phyloP scores from a whole-genome alignment of 2,329 filamentous ascomycete genomes.

The Triangularia setosa region DNA sequence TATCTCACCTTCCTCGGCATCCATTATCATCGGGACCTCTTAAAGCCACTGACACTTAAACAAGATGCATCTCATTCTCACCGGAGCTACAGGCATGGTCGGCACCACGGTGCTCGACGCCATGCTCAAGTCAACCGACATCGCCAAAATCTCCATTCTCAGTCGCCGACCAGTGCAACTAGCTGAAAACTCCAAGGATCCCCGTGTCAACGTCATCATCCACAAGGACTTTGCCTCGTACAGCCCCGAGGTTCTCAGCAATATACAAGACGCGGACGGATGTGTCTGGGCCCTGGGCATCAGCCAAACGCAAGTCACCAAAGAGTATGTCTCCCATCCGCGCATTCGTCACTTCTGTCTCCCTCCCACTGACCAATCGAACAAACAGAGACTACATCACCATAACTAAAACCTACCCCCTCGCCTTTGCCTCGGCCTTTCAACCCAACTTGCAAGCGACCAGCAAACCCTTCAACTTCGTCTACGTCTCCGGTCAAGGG shows the following conservation, averaged over 20 bases:
- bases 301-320: conserved; percentile 54
- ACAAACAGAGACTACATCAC: conserved; percentile 54
- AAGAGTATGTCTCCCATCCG: conserved; percentile 44
- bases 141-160: conserved; percentile 66
- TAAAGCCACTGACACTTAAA: background rate
- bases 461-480: conserved; percentile 59
- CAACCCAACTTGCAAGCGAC: conserved; percentile 38
- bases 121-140: conserved; percentile 52
- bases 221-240: conserved; percentile 65
- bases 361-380: background rate
- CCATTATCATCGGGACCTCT: background rate
- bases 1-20: background rate
- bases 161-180: conserved; percentile 61
- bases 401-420: conserved; percentile 64
- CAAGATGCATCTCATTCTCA: conserved; percentile 61
- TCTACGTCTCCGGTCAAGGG: conserved; percentile 65
- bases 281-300: conserved; percentile 73
- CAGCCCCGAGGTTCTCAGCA: conserved; percentile 49
- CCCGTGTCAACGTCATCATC: conserved; percentile 61
- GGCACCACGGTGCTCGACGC: conserved; percentile 58
- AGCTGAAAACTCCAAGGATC: conserved; percentile 53
- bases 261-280: conserved; percentile 61
- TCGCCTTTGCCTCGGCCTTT: conserved; percentile 62
- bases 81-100: conserved; percentile 64
- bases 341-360: background rate